Evolutionary conservation across 2,329 filamentous ascomycete species (phyloP), one percentile per base, ranked within the genome.

Genomic region (Fusarium multiceps): DNA sequence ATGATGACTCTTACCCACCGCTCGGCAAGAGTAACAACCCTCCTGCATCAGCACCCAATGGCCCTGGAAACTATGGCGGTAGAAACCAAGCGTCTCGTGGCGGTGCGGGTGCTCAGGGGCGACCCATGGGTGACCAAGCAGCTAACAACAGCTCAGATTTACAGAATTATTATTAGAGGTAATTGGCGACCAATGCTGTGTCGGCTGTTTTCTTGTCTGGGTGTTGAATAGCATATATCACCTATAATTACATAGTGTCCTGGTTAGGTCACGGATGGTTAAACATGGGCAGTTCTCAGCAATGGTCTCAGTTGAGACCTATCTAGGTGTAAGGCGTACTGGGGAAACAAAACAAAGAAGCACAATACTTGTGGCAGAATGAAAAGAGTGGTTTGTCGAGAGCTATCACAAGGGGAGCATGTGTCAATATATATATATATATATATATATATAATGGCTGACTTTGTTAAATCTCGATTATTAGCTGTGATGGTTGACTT

Each of bases 1-100:
- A 86, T 66, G 84, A 86, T 49, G 84, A 86, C 68, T 75, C 76
- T 76, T 68, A 71, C 45, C 71, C 75, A 46, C 67, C 75, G 49
- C 75, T 75, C 32, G 72, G 47, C 59, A 75, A 71, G 50, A 61
- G 65, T 12, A 67, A 72, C 6, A 64, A 69, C 25, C 63, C 69
- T 54, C 70, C 68, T 4, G 47, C 42, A 10, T 63, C 69, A 28
- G 73, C 65, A 12, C 73, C 70, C 4, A 72, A 70, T 18, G 73
- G 71, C n/a, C 72, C 72, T 28, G 70, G 66, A 58, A 46, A 55
- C 32, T 62, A 43, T 32, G 61, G 68, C 21, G 62, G 69, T 25
- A 68, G 71, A 63, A 67, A 53, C 12, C 55, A 72, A 25, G 68
- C 70, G 12, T 62, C 72, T 21, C 69, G 72, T 56, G 73, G 73